Percentiles rank a stretch among this genome's conserved stretches.
These are phyloP conservation scores for Quercus engelmannii DNA, from an alignment of 306 rosid species.

Conservation along the genomic window DNA sequence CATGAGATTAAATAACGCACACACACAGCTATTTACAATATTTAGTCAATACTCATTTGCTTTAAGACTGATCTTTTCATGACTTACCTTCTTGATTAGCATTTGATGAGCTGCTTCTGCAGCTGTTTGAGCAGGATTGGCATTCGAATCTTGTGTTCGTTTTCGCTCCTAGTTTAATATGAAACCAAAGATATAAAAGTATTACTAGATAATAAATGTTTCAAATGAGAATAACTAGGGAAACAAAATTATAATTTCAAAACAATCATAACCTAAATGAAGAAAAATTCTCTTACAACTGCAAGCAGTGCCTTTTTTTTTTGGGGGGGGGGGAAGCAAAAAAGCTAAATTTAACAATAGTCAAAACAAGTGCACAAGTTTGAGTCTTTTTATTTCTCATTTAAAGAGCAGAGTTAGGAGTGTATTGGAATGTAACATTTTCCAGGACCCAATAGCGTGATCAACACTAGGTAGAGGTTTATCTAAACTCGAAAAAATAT, in stretches of 20 bases:
- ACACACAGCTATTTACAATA: background rate
- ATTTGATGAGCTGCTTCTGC: slow-evolving; percentile 63
- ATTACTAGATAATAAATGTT: slow-evolving; percentile 3
- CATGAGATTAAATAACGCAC: background rate
- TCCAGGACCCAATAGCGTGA: background rate
- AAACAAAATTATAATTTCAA: background rate
- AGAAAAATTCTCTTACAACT: background rate
- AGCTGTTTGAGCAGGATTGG: slow-evolving; percentile 77
- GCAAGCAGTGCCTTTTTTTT: background rate
- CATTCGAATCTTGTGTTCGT: slow-evolving; percentile 41
- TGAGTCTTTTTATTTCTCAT: background rate
- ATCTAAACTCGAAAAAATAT: background rate
- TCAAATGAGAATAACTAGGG: background rate
- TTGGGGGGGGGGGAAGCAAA: too few species aligned
- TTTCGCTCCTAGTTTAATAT: slow-evolving; percentile 43
- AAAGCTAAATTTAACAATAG: background rate
- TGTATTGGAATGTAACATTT: background rate
- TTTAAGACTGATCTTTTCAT: background rate
- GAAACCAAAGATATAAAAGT: slow-evolving; percentile 6
- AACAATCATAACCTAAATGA: background rate
- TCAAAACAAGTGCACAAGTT: background rate
- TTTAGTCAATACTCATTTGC: background rate
- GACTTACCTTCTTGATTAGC: slow-evolving; percentile 58
- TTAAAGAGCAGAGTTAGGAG: background rate
- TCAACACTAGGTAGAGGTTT: background rate